phyloP scores from a whole-genome alignment of 768 basidiomycete genomes.

The Paxillus ammoniavirescens region DNA sequence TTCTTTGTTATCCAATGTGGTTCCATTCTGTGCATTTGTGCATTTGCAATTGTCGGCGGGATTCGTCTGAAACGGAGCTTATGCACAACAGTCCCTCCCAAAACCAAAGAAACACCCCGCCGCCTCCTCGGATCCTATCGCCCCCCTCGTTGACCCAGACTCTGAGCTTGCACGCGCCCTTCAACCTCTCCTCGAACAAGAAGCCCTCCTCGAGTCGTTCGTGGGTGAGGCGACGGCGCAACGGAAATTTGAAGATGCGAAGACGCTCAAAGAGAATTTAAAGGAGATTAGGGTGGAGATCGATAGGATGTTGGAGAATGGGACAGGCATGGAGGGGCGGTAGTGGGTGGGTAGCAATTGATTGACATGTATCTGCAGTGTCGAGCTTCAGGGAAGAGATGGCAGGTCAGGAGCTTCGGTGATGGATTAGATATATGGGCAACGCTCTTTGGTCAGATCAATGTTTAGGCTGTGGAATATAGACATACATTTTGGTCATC shows the following conservation, averaged over 20 bases:
- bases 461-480: no score
- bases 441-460: no score
- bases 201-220: constrained; percentile 86
- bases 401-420: no score
- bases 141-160: constrained; percentile 54
- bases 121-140: constrained; percentile 11
- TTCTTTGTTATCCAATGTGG: neutral
- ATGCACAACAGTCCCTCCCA: constrained; percentile 39
- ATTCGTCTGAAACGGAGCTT: neutral
- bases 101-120: constrained; percentile 39
- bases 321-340: constrained; percentile 4
- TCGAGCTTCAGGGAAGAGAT: no score
- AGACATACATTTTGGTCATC: no score
- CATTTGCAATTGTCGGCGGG: no score
- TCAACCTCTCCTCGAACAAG: constrained; percentile 92
- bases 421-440: no score
- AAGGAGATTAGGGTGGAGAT: constrained; percentile 86
- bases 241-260: constrained; percentile 94
- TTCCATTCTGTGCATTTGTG: neutral
- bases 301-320: constrained; percentile 53
- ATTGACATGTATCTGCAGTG: no score
- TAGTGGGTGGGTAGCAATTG: no score
- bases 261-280: constrained; percentile 76
- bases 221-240: constrained; percentile 87
- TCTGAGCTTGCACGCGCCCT: constrained; percentile 69